Percentiles rank a stretch among this genome's conserved stretches.
These are phyloP conservation scores for Metschnikowia dekortorum DNA, from an alignment of 805 yeast species.

Conservation along the genomic window DNA sequence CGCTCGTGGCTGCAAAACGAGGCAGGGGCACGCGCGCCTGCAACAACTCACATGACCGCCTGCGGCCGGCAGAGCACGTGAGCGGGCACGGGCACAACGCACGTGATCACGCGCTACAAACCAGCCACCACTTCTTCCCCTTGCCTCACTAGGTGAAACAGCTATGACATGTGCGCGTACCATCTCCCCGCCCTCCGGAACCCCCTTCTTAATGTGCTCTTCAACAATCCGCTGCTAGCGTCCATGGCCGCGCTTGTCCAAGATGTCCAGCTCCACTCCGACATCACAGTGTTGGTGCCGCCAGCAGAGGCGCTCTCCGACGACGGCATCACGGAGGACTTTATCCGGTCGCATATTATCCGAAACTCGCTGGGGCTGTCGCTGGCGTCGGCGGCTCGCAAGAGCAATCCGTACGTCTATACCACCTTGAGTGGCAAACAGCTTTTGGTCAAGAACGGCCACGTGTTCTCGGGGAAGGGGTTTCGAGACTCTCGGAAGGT, in stretches of 20 bases:
- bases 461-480: slow-evolving; percentile 54
- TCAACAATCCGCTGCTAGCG: slow-evolving; percentile 51
- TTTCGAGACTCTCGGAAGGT: slow-evolving; percentile 44
- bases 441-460: slow-evolving; percentile 51
- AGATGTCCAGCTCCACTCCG: slow-evolving; percentile 44
- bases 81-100: not conserved
- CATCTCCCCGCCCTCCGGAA: slow-evolving; percentile 55
- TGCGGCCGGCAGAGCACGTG: too few species aligned
- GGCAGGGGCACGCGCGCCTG: too few species aligned
- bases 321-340: slow-evolving; percentile 52
- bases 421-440: slow-evolving; percentile 55
- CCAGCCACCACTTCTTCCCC: not conserved
- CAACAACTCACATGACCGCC: too few species aligned
- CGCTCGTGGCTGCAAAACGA: not conserved
- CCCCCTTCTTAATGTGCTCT: slow-evolving; percentile 60
- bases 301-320: slow-evolving; percentile 45
- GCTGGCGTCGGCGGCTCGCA: slow-evolving; percentile 22
- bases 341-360: slow-evolving; percentile 60
- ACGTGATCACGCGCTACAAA: not conserved
- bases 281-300: slow-evolving; percentile 64
- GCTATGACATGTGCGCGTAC: not conserved
- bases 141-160: not conserved
- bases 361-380: slow-evolving; percentile 23
- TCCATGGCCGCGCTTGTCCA: slow-evolving; percentile 42
- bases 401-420: slow-evolving; percentile 40